phyloP scores from a whole-genome alignment of 176 grass and related monocot genomes.

The Leersia perrieri region DNA sequence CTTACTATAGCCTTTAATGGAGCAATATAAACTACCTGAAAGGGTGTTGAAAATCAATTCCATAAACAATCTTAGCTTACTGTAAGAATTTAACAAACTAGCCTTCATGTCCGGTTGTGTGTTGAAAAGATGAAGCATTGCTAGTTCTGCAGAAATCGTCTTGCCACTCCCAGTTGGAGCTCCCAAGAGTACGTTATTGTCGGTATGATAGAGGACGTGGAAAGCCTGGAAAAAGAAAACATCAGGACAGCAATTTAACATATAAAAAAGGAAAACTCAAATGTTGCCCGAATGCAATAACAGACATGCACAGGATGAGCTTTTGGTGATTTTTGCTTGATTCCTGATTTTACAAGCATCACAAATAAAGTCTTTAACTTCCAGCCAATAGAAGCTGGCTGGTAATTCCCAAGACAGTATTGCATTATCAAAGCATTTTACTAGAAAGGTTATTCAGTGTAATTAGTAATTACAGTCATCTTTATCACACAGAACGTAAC shows the following conservation, averaged over 20 bases:
- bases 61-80: conserved; percentile 5
- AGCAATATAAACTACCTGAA: conserved; percentile 93
- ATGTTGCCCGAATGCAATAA: conserved; percentile 1
- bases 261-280: conserved; percentile 16
- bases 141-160: conserved; percentile 94
- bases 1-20: conserved; percentile 93
- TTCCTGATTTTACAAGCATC: background rate
- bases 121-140: conserved; percentile 95
- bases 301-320: background rate
- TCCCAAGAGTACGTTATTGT: conserved; percentile 91
- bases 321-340: conserved; percentile 2
- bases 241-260: background rate
- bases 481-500: conserved; percentile 8
- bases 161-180: conserved; percentile 98
- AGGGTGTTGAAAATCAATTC: conserved; percentile 30
- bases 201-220: conserved; percentile 86
- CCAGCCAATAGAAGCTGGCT: background rate
- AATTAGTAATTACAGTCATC: conserved; percentile 8
- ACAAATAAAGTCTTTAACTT: conserved; percentile 8
- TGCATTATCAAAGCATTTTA: conserved; percentile 1
- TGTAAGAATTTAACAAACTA: conserved; percentile 18
- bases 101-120: conserved; percentile 97
- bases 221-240: conserved; percentile 60
- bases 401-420: background rate
- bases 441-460: conserved; percentile 2